phyloP scores from a whole-genome alignment of 2,329 filamentous ascomycete genomes.

The Sarocladiaceae sp. region DNA sequence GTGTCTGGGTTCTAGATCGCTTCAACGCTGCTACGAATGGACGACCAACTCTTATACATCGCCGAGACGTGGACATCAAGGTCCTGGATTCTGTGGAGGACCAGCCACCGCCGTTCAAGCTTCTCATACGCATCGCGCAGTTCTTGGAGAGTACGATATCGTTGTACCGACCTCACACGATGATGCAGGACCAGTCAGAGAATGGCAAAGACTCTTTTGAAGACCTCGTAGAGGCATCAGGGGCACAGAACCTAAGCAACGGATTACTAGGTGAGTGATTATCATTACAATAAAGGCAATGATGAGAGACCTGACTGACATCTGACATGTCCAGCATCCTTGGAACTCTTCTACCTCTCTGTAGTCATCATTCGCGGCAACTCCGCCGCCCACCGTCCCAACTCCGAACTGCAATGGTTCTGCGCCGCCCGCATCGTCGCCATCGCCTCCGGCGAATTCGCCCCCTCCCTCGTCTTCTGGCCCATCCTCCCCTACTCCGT shows the following conservation, averaged over 20 bases:
- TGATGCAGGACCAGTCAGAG: slow-evolving; percentile 8
- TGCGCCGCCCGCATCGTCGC: slow-evolving; percentile 16
- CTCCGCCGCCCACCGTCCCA: slow-evolving; percentile 10
- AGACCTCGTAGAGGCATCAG: slow-evolving; percentile 13
- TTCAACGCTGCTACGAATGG: slow-evolving; percentile 18
- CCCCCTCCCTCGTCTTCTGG: slow-evolving; percentile 16
- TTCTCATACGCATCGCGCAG: slow-evolving; percentile 17
- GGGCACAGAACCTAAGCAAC: slow-evolving; percentile 13
- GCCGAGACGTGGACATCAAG: slow-evolving; percentile 16
- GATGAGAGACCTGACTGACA: not conserved
- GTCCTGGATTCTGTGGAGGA: slow-evolving; percentile 15
- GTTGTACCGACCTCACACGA: slow-evolving; percentile 16
- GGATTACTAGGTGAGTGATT: slow-evolving; percentile 13
- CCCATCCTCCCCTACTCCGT: slow-evolving; percentile 18
- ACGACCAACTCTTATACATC: slow-evolving; percentile 18
- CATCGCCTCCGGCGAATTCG: slow-evolving; percentile 16
- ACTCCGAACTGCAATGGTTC: slow-evolving; percentile 16
- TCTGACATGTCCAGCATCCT: slow-evolving; percentile 11
- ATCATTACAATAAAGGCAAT: too few relatives aligned
- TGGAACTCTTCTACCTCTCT: slow-evolving; percentile 18
- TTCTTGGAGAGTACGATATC: slow-evolving; percentile 17
- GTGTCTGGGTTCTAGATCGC: slow-evolving; percentile 18
- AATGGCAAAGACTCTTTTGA: slow-evolving; percentile 14
- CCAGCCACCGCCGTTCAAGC: slow-evolving; percentile 16
- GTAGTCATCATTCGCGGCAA: slow-evolving; percentile 16